phyloP scores from a whole-genome alignment of 148 eudicot genomes.

The Pouteria glomerata region DNA sequence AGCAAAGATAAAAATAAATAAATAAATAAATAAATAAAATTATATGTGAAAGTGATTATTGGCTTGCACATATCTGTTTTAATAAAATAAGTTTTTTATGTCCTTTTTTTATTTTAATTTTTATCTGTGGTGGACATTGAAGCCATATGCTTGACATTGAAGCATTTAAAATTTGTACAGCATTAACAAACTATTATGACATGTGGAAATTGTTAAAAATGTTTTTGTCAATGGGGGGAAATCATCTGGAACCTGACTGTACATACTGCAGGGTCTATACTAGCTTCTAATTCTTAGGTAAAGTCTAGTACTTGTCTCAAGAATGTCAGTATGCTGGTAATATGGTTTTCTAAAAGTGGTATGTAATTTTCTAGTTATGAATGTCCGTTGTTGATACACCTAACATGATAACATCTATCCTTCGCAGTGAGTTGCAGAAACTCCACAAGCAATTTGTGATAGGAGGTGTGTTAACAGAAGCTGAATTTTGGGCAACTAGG shows the following conservation, averaged over 20 bases:
- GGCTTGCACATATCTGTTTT: not conserved
- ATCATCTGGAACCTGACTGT: not conserved
- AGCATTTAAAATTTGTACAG: not conserved
- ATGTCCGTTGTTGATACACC: conserved; percentile 11
- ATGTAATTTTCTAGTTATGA: not conserved
- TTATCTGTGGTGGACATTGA: not conserved
- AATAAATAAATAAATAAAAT: not conserved
- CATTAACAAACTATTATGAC: not conserved
- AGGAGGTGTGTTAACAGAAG: conserved; percentile 68
- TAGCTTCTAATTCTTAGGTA: not conserved
- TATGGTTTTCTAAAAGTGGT: not conserved
- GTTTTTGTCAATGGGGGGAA: not conserved
- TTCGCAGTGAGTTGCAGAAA: conserved; percentile 80
- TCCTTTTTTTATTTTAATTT: not conserved
- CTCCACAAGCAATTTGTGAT: conserved; percentile 84
- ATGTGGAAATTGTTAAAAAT: not conserved
- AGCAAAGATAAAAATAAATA: no score
- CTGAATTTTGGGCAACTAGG: conserved; percentile 98
- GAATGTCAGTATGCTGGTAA: not conserved
- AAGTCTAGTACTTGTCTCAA: not conserved
- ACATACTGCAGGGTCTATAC: not conserved
- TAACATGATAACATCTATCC: conserved; percentile 10
- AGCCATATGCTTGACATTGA: not conserved
- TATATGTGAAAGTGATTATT: not conserved
- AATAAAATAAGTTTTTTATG: not conserved